phyloP scores from a whole-genome alignment of 371 early-diverging fungal genomes.

The Dichotomocladium elegans region DNA sequence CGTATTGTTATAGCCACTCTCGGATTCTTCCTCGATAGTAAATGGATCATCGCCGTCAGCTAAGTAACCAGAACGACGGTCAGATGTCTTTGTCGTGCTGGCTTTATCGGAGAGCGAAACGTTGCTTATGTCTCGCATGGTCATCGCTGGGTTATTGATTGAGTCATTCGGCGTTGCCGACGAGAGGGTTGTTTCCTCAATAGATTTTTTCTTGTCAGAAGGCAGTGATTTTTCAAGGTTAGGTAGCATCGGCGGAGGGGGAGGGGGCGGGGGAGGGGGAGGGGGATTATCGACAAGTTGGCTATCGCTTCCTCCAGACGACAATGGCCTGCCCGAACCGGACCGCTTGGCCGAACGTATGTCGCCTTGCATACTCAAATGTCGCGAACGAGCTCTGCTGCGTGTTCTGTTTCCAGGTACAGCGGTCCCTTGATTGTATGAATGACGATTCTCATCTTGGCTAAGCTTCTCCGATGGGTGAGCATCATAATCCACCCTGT shows the following conservation, averaged over 20 bases:
- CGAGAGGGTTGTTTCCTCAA: neutral
- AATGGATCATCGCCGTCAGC: constrained; percentile 13
- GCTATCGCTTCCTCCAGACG: constrained; percentile 23
- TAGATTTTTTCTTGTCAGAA: constrained; percentile 3
- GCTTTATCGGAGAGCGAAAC: constrained; percentile 33
- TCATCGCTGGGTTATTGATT: constrained; percentile 3
- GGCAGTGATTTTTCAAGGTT: too few species aligned
- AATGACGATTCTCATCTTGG: neutral
- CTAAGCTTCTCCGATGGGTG: constrained; percentile 5
- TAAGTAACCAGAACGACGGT: constrained; percentile 30
- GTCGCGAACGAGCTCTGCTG: constrained; percentile 25
- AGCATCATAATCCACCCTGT: constrained; percentile 50
- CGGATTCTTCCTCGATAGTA: constrained; percentile 9
- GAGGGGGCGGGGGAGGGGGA: too few species aligned
- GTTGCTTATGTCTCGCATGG: constrained; percentile 27
- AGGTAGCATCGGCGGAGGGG: too few species aligned
- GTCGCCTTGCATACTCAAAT: constrained; percentile 27
- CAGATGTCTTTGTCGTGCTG: constrained; percentile 21
- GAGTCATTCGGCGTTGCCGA: neutral
- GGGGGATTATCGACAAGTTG: constrained; percentile 25
- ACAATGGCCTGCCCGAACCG: constrained; percentile 16
- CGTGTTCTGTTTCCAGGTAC: constrained; percentile 7
- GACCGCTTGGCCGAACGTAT: constrained; percentile 8
- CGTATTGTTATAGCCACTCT: constrained; percentile 1
- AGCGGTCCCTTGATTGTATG: neutral